Evolutionary conservation across 257 asterid genomes (phyloP).

Genomic region (Nicotiana knightiana): DNA sequence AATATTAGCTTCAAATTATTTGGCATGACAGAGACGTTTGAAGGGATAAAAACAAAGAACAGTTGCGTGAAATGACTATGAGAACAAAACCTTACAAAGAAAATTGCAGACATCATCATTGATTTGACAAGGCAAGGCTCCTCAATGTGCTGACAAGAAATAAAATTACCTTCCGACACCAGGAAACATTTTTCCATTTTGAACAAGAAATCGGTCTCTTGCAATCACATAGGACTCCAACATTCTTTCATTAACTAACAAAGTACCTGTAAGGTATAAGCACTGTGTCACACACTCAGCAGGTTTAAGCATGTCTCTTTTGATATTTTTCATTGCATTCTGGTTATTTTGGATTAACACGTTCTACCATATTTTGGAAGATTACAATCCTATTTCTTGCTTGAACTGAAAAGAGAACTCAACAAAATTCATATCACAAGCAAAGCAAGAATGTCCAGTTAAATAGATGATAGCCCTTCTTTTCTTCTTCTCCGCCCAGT

Average conservation of each 20-base stretch:
- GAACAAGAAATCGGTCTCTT: slow-evolving; percentile 91
- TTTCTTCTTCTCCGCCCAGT: background rate
- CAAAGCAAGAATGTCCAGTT: background rate
- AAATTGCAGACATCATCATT: background rate
- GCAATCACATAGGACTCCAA: slow-evolving; percentile 94
- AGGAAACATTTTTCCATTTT: slow-evolving; percentile 96
- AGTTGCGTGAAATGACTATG: background rate
- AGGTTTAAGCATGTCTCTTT: slow-evolving; percentile 7
- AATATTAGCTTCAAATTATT: background rate
- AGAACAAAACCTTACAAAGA: background rate
- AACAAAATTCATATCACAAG: background rate
- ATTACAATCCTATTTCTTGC: background rate
- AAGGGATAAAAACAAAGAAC: background rate
- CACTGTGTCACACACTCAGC: slow-evolving; percentile 5
- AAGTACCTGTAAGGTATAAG: slow-evolving; percentile 64
- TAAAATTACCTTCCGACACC: slow-evolving; percentile 67
- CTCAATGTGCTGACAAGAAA: background rate
- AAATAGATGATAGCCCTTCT: background rate
- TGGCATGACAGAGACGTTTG: background rate
- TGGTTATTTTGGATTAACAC: background rate
- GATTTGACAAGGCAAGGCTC: background rate
- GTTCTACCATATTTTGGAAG: background rate
- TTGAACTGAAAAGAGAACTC: background rate
- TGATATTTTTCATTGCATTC: slow-evolving; percentile 1
- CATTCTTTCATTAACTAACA: slow-evolving; percentile 97